Evolutionary conservation across 1,139 yeast genomes (phyloP), one percentile per base, ranked within the genome.

Genomic region (Scheffersomyces insectosa): DNA sequence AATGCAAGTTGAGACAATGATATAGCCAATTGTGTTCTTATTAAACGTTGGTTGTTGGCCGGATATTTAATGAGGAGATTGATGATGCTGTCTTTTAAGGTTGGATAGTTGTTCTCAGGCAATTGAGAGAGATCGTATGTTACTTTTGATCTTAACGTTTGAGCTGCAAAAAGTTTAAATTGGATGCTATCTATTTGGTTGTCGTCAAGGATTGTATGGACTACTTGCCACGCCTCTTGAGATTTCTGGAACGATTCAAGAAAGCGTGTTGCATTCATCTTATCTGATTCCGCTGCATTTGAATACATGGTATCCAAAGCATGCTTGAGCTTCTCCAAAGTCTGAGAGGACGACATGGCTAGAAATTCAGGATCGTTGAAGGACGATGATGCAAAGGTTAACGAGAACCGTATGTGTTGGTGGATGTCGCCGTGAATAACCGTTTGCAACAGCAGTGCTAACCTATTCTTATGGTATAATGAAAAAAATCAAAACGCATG

Each of bases 221-320:
- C 52, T 1, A 77, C 49, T 20, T 72, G 72, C 95, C 95, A 87
- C 0, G 95, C 85, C 39, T 76, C 82, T 39, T 75, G 68, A 0
- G 91, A 83, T 62, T 90, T 85, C 63, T 93, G 98, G 65, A 93
- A 93, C 28, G 75, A 69, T 60, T 90, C 95, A 47, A 95, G 71
- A 57, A 70, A 88, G 37, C 71, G 72, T 45, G 85, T 80, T 20
- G 95, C 95, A 46, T 74, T 68, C 39, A 73, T 72, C 59, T 86
- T 85, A 29, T 76, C 69, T 6, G 63, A 68, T 45, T 75, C 75
- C 33, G 71, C 67, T 5, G 82, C 79, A 52, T 72, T 72, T 45
- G 81, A 66, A 59, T 85, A 85, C 73, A 87, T 75, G 2, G 88
- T 79, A 44, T 70, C 66, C 63, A 87, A 72, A 33, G 91, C 91